These are phyloP conservation scores for Fusarium avenaceum DNA, from an alignment of 2,329 filamentous ascomycete species.

Conservation along the genomic window DNA sequence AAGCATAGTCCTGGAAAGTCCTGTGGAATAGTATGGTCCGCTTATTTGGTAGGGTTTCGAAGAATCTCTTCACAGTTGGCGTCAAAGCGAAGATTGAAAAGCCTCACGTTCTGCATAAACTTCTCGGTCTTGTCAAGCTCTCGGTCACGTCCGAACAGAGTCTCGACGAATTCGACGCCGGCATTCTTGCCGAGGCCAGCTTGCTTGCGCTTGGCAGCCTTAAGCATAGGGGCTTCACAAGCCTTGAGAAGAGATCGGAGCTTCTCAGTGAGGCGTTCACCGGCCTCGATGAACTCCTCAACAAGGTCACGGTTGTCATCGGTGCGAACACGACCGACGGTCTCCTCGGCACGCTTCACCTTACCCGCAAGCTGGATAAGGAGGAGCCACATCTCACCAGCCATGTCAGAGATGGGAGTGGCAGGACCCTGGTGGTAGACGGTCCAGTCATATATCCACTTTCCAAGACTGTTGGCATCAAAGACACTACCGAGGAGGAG, in stretches of 20 bases:
- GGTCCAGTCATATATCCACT: slow-evolving; percentile 99
- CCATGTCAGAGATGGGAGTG: slow-evolving; percentile 88
- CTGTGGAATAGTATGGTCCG: slow-evolving; percentile 38
- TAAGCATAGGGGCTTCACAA: slow-evolving; percentile 96
- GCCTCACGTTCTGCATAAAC: slow-evolving; percentile 87
- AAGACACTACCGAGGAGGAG: slow-evolving; percentile 95
- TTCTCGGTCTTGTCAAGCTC: slow-evolving; percentile 92
- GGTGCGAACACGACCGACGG: slow-evolving; percentile 77
- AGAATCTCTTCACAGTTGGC: slow-evolving; percentile 96
- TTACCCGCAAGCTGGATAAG: slow-evolving; percentile 95
- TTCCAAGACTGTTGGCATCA: slow-evolving; percentile 95
- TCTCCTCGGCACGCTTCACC: slow-evolving; percentile 90
- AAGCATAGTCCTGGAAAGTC: slow-evolving; percentile 47
- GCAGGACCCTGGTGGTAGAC: slow-evolving; percentile 87
- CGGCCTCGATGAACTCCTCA: slow-evolving; percentile 90
- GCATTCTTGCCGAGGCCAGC: slow-evolving; percentile 85
- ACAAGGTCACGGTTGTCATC: slow-evolving; percentile 83
- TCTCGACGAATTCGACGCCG: slow-evolving; percentile 94
- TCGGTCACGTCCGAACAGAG: slow-evolving; percentile 91
- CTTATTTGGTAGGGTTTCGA: slow-evolving; percentile 68
- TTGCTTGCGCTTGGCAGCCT: slow-evolving; percentile 81
- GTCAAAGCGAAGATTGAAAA: slow-evolving; percentile 95
- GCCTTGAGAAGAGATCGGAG: slow-evolving; percentile 89
- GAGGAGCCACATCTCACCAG: slow-evolving; percentile 94
- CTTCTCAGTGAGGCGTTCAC: slow-evolving; percentile 86